Evolutionary conservation across 768 basidiomycete species (phyloP), one percentile per base, ranked within the genome.

Genomic region (Amanita rubescens): DNA sequence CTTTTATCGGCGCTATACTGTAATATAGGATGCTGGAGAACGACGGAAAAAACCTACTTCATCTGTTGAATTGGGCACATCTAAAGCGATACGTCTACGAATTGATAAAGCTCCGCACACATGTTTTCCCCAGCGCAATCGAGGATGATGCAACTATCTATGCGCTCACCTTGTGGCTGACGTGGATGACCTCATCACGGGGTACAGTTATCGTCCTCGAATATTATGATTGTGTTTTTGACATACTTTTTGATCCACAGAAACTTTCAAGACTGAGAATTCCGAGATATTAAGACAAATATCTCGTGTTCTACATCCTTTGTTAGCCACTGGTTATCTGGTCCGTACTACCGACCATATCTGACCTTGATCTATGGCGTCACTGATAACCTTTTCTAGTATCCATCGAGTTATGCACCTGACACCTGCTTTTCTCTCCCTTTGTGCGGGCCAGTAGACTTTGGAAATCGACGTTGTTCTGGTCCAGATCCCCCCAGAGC

Each of bases 381-480:
- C 51, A 52, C 32, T 37, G 35, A 34, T 44, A 22, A 25, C 46
- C 60, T 37, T n/a, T 54, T 27, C n/a, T 24, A 79, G 76, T 67
- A 71, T 52, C 67, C 77, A 17, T 71, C 72, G 0, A 35, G 69
- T 19, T 71, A 74, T 57, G 75, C 69, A 25, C 73, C 75, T 3
- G 77, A 78, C 54, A 56, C 66, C n/a, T 67, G 67, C 59, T 75
- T 76, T 56, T 60, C 67, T 37, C 62, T 78, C 10, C 75, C 77
- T 1, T 49, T 75, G 22, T 67, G 65, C 22, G 62, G 59, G 25
- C 60, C 63, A 11, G 54, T 63, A 17, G 63, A 66, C 10, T 58
- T 57, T 30, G 34, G 59, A 27, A 54, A 58, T 33, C 45, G 11
- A 24, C 38, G 51, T 51, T 64, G 64, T 53, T 69, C 70, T n/a